Base-by-base conservation (phyloP, 495 filamentous ascomycete genomes). In the Lasiosphaeria ovina region DNA sequence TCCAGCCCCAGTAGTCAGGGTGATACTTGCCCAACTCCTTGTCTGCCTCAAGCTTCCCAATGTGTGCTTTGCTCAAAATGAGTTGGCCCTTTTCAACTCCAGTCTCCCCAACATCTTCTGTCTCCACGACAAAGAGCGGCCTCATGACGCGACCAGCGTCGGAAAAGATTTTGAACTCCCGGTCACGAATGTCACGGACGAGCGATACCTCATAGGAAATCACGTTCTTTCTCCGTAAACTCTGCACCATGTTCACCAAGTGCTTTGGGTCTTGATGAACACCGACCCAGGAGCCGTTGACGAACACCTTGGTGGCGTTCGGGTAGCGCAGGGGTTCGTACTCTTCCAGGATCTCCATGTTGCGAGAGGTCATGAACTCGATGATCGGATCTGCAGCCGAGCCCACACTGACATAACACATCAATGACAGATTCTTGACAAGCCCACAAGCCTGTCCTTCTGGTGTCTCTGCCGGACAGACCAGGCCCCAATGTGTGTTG, bases 401-500 rank as follows among this genome's bases (percentile, higher is more conserved):
- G 71, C 93, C 94, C 35, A 97, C 92, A 51, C 90, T 96, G 70
- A 99, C 91, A 66, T 93, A 96, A 72, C 93, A 98, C 93, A 99
- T 98, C 49, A 99, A 83, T 3, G 95, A 90, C 69, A 99, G 71
- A 66, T 99, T 99, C 80, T 99, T 99, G 73, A 99, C 95, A 59
- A 99, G 76, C 73, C 94, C 94, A 77, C 94, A 99, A 73, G 94
- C 94, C 71, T 99, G 95, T 61, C 94, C 94, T 84, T 99, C 94
- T 7, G 94, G 94, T 14, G 94, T 99, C 69, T 99, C 94, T 32
- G 94, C 94, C 31, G 94, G 94, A 72, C 94, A 99, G 6, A 99
- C 93, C 61, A 98, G 77, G 55, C 94, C 94, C 95, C 95, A 99
- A 72, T 99, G 94, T 0, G 94, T 97, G 73, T 98, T 98, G 78